Evolutionary conservation across 768 basidiomycete species (phyloP).

Genomic region (Tubosaeta sp.): DNA sequence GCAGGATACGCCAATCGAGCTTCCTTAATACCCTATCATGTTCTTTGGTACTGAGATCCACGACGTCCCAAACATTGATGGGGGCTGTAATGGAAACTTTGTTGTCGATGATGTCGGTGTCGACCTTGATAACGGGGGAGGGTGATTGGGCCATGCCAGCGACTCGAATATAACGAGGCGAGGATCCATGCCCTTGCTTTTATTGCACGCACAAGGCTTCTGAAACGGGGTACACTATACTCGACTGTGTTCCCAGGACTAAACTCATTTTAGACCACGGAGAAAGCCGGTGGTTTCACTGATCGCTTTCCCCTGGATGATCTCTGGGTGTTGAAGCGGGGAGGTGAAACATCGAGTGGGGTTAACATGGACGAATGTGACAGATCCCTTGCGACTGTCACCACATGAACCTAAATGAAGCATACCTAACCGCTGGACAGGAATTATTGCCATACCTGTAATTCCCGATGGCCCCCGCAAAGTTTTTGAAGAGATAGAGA

Average conservation of each 20-base stretch:
- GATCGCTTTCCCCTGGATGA: not conserved
- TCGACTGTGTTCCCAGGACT: not conserved
- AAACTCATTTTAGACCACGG: not conserved
- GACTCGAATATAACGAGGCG: not conserved
- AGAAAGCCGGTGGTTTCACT: not conserved
- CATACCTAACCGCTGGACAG: not conserved
- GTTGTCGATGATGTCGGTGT: not conserved
- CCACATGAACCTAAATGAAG: not conserved
- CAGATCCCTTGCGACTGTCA: not conserved
- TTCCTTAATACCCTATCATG: slow-evolving; percentile 13
- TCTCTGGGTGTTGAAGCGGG: not conserved
- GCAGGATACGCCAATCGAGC: slow-evolving; percentile 19
- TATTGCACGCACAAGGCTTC: not conserved
- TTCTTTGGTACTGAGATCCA: not conserved
- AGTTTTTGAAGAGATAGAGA: not conserved
- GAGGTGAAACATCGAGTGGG: no score
- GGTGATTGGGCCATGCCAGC: slow-evolving; percentile 4
- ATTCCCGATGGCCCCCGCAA: not conserved
- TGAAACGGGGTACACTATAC: slow-evolving; percentile 1
- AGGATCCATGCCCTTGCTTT: not conserved
- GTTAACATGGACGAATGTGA: not conserved
- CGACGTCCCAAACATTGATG: not conserved
- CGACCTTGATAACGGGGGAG: not conserved
- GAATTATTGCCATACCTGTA: not conserved
- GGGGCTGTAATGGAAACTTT: not conserved